Conservation (phyloP, 2,329 filamentous ascomycete species). For the Aspergillus versicolor region DNA sequence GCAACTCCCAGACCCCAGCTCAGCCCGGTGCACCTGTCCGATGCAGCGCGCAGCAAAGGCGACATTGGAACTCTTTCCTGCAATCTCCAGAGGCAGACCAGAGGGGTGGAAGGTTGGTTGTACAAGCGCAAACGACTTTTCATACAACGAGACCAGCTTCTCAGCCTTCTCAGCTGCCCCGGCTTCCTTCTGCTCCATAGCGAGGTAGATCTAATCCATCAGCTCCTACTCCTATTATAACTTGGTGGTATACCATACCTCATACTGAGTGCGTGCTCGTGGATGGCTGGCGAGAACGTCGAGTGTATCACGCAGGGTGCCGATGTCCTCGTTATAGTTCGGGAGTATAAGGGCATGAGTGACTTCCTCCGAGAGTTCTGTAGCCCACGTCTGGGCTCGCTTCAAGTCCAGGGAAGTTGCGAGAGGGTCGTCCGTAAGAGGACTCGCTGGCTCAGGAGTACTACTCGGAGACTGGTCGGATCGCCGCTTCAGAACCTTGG, state of each 20-base stretch:
- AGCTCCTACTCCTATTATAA: neutral
- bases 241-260: constrained; percentile 47
- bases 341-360: constrained; percentile 69
- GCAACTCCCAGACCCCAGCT: constrained; percentile 38
- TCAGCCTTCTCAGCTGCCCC: constrained; percentile 53
- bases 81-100: constrained; percentile 65
- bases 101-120: constrained; percentile 67
- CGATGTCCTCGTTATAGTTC: constrained; percentile 72
- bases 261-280: constrained; percentile 63
- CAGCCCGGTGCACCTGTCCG: constrained; percentile 22
- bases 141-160: constrained; percentile 61
- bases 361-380: constrained; percentile 31
- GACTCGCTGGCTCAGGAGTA: neutral
- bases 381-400: neutral
- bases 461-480: neutral
- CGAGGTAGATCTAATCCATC: constrained; percentile 62
- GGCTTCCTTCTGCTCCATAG: constrained; percentile 69
- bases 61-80: constrained; percentile 73
- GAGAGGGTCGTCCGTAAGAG: neutral
- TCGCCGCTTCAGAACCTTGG: constrained; percentile 27
- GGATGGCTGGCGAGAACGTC: constrained; percentile 68
- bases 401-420: neutral
- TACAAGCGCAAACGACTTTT: constrained; percentile 65
- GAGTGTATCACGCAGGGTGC: constrained; percentile 66
- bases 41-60: constrained; percentile 60